These are phyloP conservation scores for Dioszegia aurantiaca DNA, from an alignment of 768 basidiomycete species.

Conservation along the genomic window DNA sequence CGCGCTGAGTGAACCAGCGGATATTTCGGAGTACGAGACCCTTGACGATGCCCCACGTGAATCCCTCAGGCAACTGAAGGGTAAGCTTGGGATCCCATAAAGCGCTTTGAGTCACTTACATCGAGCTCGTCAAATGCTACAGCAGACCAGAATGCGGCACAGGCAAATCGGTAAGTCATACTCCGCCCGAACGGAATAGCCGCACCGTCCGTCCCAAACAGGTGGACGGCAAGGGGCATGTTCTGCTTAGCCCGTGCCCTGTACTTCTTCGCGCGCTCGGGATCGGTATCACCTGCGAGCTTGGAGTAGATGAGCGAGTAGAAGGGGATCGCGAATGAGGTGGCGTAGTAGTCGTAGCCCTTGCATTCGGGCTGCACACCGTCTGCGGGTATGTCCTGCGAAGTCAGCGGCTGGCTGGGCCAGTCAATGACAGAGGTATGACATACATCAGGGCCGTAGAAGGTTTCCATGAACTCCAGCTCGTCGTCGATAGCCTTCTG, in stretches of 20 bases:
- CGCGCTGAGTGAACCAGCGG: conserved; percentile 67
- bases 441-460: conserved; percentile 33
- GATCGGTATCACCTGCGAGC: conserved; percentile 17
- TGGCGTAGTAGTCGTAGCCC: conserved; percentile 41
- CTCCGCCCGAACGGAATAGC: conserved; percentile 68
- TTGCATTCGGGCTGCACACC: conserved; percentile 13
- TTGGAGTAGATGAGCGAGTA: conserved; percentile 34
- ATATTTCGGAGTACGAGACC: conserved; percentile 69
- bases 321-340: conserved; percentile 43
- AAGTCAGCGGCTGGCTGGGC: conserved; percentile 2
- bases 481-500: conserved; percentile 31
- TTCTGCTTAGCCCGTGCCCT: conserved; percentile 16
- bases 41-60: conserved; percentile 67
- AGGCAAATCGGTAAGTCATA: conserved; percentile 73
- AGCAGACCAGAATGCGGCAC: conserved; percentile 42
- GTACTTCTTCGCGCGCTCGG: conserved; percentile 18
- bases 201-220: conserved; percentile 28
- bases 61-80: conserved; percentile 60
- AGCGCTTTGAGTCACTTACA: conserved; percentile 57
- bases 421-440: background rate
- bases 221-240: conserved; percentile 18
- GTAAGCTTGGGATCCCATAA: background rate
- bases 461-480: conserved; percentile 30
- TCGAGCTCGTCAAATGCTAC: conserved; percentile 31
- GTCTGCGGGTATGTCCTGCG: conserved; percentile 36